phyloP scores from a whole-genome alignment of 2,329 filamentous ascomycete genomes.

The Xenoacremonium recifei region DNA sequence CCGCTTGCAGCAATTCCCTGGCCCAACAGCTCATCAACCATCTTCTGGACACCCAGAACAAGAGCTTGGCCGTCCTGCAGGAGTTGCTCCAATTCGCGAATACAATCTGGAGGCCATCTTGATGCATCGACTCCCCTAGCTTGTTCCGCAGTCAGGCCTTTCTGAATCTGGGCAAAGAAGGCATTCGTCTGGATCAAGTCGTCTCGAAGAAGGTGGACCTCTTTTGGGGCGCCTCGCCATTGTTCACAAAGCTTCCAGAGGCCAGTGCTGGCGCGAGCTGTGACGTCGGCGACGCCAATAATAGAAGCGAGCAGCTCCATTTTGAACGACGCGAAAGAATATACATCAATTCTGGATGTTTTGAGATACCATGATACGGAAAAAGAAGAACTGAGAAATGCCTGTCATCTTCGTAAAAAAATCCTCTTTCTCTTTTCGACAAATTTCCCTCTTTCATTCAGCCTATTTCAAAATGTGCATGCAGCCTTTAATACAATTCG shows the following conservation, averaged over 20 bases:
- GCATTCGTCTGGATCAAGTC: background rate
- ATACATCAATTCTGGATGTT: background rate
- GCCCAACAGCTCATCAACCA: background rate
- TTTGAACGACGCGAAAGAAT: background rate
- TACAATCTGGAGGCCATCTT: background rate
- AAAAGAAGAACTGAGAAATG: background rate
- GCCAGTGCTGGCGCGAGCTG: background rate
- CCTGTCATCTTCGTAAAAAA: background rate
- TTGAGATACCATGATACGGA: too few relatives aligned
- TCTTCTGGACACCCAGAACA: background rate
- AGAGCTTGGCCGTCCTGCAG: background rate
- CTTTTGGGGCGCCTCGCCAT: background rate
- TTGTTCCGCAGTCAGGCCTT: background rate
- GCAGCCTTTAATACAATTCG: background rate
- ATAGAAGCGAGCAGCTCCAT: background rate
- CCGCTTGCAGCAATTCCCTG: background rate
- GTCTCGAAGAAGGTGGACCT: background rate
- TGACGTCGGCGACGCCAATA: background rate
- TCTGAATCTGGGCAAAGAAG: background rate
- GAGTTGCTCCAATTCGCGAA: background rate
- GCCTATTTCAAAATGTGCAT: background rate
- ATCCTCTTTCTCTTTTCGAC: background rate
- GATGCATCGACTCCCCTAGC: background rate
- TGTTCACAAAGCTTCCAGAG: background rate
- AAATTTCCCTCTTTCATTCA: background rate